Evolutionary conservation across 2,329 filamentous ascomycete genomes (phyloP), one percentile per base, ranked within the genome.

Genomic region (Ampelomyces quisqualis): DNA sequence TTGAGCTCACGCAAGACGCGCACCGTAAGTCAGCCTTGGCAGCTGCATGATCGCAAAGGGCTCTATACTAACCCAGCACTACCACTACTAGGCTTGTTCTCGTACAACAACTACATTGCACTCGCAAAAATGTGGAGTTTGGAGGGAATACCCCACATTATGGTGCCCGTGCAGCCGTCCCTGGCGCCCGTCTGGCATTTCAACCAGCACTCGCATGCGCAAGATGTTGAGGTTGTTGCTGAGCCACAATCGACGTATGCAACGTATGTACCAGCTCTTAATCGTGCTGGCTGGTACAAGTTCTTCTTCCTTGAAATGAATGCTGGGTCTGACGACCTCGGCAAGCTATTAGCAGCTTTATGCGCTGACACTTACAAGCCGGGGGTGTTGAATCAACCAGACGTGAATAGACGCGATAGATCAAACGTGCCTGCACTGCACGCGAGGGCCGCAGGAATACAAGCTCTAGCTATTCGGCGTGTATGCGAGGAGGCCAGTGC

Each of bases 211-310:
- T 43, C 53, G 18, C 55, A 62, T 29, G 48, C 53, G 3, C 47
- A 55, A 17, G 57, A 58, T 9, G 34, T 63, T 14, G 53, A 48
- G 31, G 47, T 66, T 9, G 36, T 40, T 17, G 9, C 40, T 10
- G 42, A 53, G 14, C 33, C 42, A 7, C 42, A 24, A 14, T 20
- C 43, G 7, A 26, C 34, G 0, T 56, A 57, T 32, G 36, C 60
- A 9, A 42, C 47, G 5, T 67, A 68, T 38, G 60, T 66, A 49
- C 60, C 65, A 8, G 65, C 63, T 4, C 48, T 67, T 23, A 67
- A 65, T 22, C 60, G 63, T 4, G 53, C 63, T 7, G 65, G 62
- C 2, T 67, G 62, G 61, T 67, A 66, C 48, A 65, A 66, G 32
- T 65, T 58, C 22, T 55, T 67, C 31, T 65, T 68, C 32, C 48